These are phyloP conservation scores for Zizania latifolia DNA, from an alignment of 176 grass and related monocot genomes.

Conservation along the genomic window DNA sequence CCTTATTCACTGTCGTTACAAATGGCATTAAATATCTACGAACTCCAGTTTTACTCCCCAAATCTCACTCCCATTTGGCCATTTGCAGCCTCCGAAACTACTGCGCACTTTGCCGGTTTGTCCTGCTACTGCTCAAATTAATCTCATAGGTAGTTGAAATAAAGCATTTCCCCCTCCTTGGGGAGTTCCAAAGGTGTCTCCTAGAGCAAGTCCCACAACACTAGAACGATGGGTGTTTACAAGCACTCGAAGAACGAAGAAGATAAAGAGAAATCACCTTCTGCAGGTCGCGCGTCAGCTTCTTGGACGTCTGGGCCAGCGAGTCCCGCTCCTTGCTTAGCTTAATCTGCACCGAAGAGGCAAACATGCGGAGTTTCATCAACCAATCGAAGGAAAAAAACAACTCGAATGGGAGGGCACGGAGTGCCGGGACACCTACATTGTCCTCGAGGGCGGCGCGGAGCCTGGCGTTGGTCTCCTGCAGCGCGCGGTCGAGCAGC, in stretches of 20 bases:
- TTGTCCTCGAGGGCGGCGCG: conserved; percentile 79
- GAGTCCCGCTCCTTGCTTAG: conserved; percentile 76
- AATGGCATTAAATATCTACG: conserved; percentile 4
- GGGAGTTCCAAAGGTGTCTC: background rate
- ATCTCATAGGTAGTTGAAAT: background rate
- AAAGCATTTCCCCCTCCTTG: too few species aligned
- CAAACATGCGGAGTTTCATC: background rate
- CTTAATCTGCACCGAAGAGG: conserved; percentile 51
- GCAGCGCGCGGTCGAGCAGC: conserved; percentile 60
- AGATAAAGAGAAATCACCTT: conserved; percentile 54
- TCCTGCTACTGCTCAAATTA: background rate
- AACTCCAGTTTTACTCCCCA: too few species aligned
- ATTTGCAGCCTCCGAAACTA: background rate
- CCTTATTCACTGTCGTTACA: background rate
- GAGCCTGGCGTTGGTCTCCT: conserved; percentile 63
- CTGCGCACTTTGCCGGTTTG: background rate
- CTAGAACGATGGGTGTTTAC: background rate
- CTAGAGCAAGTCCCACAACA: background rate
- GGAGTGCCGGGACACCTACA: conserved; percentile 44
- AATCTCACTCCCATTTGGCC: background rate
- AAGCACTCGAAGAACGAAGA: background rate
- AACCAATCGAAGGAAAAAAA: background rate
- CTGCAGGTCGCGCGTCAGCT: conserved; percentile 64
- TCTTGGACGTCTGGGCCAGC: conserved; percentile 67
- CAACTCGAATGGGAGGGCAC: background rate